Percentiles rank a stretch among this genome's conserved stretches.
phyloP scores from a whole-genome alignment of 176 grass and related monocot species.

The Aegilops umbellulata region DNA sequence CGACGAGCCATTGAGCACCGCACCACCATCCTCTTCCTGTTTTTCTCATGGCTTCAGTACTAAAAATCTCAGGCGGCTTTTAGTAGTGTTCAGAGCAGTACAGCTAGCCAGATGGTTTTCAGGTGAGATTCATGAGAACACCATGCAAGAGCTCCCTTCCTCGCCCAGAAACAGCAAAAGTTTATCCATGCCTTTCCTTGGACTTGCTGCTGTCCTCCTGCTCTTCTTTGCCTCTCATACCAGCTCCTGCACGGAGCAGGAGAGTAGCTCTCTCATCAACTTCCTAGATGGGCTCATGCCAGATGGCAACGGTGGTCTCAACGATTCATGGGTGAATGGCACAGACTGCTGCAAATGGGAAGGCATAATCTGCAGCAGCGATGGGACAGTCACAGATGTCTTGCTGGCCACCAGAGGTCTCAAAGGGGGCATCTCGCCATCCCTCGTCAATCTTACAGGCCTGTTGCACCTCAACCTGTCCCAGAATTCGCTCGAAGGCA shows the following conservation, averaged over 20 bases:
- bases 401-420: slow-evolving; percentile 45
- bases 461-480: slow-evolving; percentile 56
- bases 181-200: not conserved
- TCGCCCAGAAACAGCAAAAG: not conserved
- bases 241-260: too few relatives aligned
- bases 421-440: slow-evolving; percentile 40
- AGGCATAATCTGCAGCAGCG: slow-evolving; percentile 37
- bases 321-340: not conserved
- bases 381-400: slow-evolving; percentile 38
- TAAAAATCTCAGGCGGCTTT: not conserved
- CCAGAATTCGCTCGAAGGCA: slow-evolving; percentile 34
- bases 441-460: slow-evolving; percentile 47
- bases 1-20: too few relatives aligned
- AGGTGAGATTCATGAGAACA: not conserved
- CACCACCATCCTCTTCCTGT: not conserved
- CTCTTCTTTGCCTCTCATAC: too few relatives aligned
- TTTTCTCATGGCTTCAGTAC: not conserved
- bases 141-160: not conserved
- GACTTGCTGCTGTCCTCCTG: slow-evolving; percentile 6
- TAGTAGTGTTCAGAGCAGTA: not conserved
- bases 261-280: too few relatives aligned
- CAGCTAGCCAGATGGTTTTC: not conserved
- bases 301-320: slow-evolving; percentile 21
- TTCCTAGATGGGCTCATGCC: too few relatives aligned
- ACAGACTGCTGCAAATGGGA: slow-evolving; percentile 65